phyloP scores from a whole-genome alignment of 2,329 filamentous ascomycete genomes.

The Hypoxylon sp. region DNA sequence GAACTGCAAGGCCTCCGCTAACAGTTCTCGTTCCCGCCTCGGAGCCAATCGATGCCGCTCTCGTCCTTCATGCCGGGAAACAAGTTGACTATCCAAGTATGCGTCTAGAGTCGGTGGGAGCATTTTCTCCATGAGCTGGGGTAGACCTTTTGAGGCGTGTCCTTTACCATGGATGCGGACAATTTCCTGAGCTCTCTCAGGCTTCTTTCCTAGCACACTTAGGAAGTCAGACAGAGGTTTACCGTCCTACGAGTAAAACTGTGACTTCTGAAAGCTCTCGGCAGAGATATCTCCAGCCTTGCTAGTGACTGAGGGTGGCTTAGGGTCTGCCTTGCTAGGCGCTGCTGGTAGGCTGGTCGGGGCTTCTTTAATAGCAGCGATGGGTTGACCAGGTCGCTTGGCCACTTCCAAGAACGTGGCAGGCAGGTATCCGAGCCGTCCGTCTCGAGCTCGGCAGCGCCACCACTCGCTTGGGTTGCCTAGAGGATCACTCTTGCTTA shows the following conservation, averaged over 20 bases:
- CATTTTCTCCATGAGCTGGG: too few species aligned
- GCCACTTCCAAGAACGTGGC: constrained; percentile 88
- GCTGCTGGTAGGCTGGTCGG: constrained; percentile 59
- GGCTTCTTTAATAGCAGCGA: constrained; percentile 66
- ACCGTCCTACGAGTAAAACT: constrained; percentile 66
- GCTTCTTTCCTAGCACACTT: too few species aligned
- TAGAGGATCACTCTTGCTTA: constrained; percentile 91
- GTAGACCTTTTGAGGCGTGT: too few species aligned
- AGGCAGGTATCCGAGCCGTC: constrained; percentile 90
- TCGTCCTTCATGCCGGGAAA: too few species aligned
- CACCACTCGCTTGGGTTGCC: constrained; percentile 97
- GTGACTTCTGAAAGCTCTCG: constrained; percentile 70
- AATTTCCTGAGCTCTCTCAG: too few species aligned
- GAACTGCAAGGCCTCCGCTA: neutral
- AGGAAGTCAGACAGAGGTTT: too few species aligned
- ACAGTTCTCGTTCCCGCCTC: neutral
- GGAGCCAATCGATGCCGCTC: too few species aligned
- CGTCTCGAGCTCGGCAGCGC: constrained; percentile 91
- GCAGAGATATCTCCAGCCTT: constrained; percentile 67
- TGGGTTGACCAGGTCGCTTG: constrained; percentile 64
- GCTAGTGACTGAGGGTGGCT: constrained; percentile 55
- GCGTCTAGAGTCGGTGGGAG: too few species aligned
- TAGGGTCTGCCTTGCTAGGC: constrained; percentile 60
- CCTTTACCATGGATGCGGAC: too few species aligned
- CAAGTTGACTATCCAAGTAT: too few species aligned